Conservation (phyloP, 2,329 filamentous ascomycete genomes). For the Hypoxylon sp. region DNA sequence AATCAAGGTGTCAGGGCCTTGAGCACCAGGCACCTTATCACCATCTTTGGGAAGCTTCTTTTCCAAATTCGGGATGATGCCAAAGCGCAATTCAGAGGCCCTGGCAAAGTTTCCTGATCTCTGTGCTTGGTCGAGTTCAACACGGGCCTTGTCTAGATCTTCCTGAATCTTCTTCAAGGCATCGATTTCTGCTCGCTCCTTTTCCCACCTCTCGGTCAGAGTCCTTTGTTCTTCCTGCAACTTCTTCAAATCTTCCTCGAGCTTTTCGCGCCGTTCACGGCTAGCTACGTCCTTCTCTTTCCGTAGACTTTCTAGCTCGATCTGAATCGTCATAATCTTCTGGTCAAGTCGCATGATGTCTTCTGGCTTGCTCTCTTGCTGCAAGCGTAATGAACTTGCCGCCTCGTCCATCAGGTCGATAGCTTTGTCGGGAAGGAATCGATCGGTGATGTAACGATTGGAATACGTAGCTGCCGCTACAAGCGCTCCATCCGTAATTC, state of each 20-base stretch:
- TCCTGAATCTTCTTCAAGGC: conserved; percentile 88
- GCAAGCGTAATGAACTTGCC: conserved; percentile 87
- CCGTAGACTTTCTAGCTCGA: conserved; percentile 92
- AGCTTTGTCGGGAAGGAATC: conserved; percentile 95
- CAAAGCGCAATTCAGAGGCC: conserved; percentile 92
- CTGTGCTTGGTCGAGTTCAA: conserved; percentile 90
- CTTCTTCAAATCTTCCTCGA: conserved; percentile 81
- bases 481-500: conserved; percentile 91
- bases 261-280: conserved; percentile 86
- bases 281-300: conserved; percentile 95
- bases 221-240: conserved; percentile 83
- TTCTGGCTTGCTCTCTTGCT: conserved; percentile 97
- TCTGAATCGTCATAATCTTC: conserved; percentile 97
- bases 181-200: conserved; percentile 88
- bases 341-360: conserved; percentile 93
- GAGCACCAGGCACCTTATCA: conserved; percentile 55
- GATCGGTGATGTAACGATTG: conserved; percentile 96
- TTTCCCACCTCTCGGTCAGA: conserved; percentile 89
- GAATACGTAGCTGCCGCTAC: conserved; percentile 93
- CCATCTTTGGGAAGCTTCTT: conserved; percentile 83
- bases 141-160: conserved; percentile 86
- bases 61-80: conserved; percentile 86
- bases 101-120: conserved; percentile 89
- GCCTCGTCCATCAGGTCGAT: conserved; percentile 98
- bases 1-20: conserved; percentile 73